Evolutionary conservation across 2,329 filamentous ascomycete genomes (phyloP).

Genomic region (Plenodomus lindquistii): DNA sequence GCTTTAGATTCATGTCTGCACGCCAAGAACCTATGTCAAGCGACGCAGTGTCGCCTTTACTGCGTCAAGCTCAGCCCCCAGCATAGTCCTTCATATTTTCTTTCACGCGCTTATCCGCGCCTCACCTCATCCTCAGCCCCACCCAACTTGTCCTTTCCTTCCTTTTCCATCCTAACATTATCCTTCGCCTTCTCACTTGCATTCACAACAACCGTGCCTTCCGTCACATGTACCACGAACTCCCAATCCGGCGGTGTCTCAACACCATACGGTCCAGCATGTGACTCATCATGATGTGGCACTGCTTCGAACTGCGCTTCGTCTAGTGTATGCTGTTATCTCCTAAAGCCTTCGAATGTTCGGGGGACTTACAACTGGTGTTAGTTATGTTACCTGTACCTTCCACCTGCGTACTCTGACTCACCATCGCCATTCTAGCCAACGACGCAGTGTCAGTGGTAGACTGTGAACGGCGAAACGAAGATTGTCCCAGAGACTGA

Average conservation of each 20-base stretch:
- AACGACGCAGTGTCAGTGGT: not conserved
- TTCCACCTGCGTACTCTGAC: not conserved
- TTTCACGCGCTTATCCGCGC: not conserved
- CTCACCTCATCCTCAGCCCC: not conserved
- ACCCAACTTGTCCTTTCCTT: not conserved
- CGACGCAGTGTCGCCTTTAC: no score
- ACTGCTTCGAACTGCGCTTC: not conserved
- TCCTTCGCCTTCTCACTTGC: not conserved
- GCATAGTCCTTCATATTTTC: no score
- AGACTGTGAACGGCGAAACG: not conserved
- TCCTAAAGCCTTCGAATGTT: no score
- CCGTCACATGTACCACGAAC: constrained; percentile 1
- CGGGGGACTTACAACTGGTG: not conserved
- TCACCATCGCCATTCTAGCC: not conserved
- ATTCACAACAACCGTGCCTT: not conserved
- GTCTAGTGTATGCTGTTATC: no score
- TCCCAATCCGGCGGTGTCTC: constrained; percentile 11
- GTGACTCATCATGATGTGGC: constrained; percentile 10
- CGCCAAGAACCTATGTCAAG: not conserved
- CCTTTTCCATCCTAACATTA: not conserved
- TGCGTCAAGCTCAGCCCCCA: no score
- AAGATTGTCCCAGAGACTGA: not conserved
- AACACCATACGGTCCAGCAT: constrained; percentile 16
- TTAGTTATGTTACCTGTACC: not conserved
- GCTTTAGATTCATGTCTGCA: not conserved